A percentile compares a stretch with the other conserved stretches of the same genome.
phyloP scores from a whole-genome alignment of 1,284 basidiomycete species.

The Microbotryum saponariae region DNA sequence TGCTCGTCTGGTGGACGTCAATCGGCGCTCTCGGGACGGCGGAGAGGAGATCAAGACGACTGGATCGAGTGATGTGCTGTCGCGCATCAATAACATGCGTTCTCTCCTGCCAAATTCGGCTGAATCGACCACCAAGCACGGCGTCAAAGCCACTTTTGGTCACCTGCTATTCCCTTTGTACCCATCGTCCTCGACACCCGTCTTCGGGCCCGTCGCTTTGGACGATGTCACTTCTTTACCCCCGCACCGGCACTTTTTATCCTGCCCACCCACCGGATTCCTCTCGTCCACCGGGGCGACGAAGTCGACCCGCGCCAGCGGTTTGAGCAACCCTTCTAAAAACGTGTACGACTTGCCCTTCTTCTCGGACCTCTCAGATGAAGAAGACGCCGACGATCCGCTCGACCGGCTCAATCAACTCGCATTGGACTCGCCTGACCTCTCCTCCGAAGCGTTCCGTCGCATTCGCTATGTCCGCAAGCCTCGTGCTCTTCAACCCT shows the following conservation, averaged over 20 bases:
- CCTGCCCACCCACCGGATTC: constrained; percentile 3
- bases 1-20: background rate
- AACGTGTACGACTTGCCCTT: background rate
- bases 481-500: too few species aligned
- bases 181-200: background rate
- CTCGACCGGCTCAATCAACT: too few species aligned
- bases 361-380: background rate
- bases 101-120: constrained; percentile 1
- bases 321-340: too few species aligned
- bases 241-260: background rate
- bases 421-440: too few species aligned
- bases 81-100: background rate
- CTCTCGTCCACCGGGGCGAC: constrained; percentile 5
- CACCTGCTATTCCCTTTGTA: constrained; percentile 25
- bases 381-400: too few species aligned
- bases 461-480: too few species aligned
- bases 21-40: too few species aligned
- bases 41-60: background rate
- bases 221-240: background rate
- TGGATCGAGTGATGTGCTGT: background rate
- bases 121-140: background rate
- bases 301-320: background rate
- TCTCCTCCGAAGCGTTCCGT: too few species aligned
- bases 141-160: constrained; percentile 18
- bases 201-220: constrained; percentile 11